phyloP scores from a whole-genome alignment of 345 rosid species.

The Brassica cretica region DNA sequence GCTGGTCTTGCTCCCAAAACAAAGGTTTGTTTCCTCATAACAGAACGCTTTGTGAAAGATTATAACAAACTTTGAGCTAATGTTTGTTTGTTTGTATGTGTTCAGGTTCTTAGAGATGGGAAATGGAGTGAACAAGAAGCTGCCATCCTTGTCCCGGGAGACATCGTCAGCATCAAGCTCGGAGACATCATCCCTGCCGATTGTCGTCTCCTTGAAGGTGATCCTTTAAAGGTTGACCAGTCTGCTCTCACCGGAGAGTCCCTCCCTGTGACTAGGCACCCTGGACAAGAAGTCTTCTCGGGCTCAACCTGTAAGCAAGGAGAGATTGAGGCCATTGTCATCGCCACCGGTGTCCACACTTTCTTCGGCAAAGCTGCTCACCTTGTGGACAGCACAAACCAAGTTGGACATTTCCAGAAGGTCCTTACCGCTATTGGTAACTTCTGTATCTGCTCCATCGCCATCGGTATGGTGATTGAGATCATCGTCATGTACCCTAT shows the following conservation, averaged over 20 bases:
- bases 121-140: conserved; percentile 81
- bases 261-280: conserved; percentile 83
- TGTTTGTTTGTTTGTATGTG: neutral
- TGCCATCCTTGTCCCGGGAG: conserved; percentile 82
- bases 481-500: conserved; percentile 87
- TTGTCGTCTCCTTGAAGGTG: conserved; percentile 93
- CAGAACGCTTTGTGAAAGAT: neutral
- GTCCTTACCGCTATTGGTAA: conserved; percentile 89
- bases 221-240: conserved; percentile 84
- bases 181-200: conserved; percentile 95
- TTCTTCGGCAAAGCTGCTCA: conserved; percentile 95
- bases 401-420: conserved; percentile 92
- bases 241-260: conserved; percentile 92
- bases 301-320: conserved; percentile 95
- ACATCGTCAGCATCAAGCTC: conserved; percentile 77
- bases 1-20: conserved; percentile 98
- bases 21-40: conserved; percentile 46
- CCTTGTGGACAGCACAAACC: conserved; percentile 83
- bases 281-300: conserved; percentile 80
- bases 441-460: conserved; percentile 88
- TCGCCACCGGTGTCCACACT: conserved; percentile 90
- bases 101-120: conserved; percentile 53
- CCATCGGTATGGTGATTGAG: conserved; percentile 76
- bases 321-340: conserved; percentile 89
- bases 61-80: neutral